Conservation (phyloP, 2,329 filamentous ascomycete species). For the Diaporthe vexans region DNA sequence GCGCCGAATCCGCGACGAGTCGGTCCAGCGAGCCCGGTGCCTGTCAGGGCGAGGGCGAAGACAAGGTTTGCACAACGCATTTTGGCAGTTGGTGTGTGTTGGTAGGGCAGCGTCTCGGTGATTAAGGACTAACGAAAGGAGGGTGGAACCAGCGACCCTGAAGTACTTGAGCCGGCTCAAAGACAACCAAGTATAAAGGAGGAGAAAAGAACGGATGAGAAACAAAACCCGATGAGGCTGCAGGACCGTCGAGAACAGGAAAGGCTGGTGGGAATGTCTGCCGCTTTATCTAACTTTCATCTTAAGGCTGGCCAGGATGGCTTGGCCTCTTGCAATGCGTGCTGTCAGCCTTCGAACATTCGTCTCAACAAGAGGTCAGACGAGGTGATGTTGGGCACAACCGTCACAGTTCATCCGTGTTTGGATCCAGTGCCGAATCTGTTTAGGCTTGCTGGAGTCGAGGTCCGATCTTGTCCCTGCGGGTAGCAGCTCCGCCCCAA, state of each 20-base stretch:
- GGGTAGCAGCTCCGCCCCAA: constrained; percentile 13
- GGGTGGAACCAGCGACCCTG: constrained; percentile 29
- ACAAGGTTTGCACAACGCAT: constrained; percentile 21
- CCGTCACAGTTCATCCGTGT: constrained; percentile 24
- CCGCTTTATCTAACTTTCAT: constrained; percentile 28
- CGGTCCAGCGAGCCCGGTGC: neutral
- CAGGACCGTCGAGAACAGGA: neutral
- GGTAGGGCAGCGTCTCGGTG: neutral
- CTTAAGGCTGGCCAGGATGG: constrained; percentile 27
- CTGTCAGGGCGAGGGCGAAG: neutral
- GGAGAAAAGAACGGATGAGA: constrained; percentile 19
- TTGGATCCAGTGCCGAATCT: constrained; percentile 12
- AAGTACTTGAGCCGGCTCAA: constrained; percentile 23
- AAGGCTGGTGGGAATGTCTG: constrained; percentile 9
- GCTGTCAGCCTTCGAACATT: constrained; percentile 18
- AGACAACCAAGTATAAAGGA: neutral
- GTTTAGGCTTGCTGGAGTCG: constrained; percentile 11
- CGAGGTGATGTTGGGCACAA: constrained; percentile 23
- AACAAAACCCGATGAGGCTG: constrained; percentile 26
- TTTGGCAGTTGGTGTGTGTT: neutral
- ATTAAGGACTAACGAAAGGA: constrained; percentile 16
- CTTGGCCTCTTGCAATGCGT: neutral
- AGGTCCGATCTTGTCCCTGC: constrained; percentile 8
- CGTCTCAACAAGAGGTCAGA: constrained; percentile 25
- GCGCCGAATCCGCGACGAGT: constrained; percentile 13